These are phyloP conservation scores for Yarrowia galli DNA, from an alignment of 1,139 yeast species.

Conservation along the genomic window DNA sequence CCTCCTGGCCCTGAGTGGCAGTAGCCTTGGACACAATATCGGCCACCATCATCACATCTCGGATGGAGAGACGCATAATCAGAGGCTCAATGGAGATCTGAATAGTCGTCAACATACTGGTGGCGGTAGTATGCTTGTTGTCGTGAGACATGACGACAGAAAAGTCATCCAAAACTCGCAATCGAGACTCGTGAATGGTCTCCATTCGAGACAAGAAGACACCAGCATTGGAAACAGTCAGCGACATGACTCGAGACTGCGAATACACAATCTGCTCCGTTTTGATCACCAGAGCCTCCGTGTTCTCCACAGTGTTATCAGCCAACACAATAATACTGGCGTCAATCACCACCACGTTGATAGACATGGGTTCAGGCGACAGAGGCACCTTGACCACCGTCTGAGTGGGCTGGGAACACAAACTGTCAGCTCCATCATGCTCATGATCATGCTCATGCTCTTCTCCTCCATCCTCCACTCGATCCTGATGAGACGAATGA, in stretches of 20 bases:
- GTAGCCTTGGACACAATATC: conserved; percentile 76
- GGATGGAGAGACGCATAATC: conserved; percentile 77
- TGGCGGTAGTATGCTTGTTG: conserved; percentile 66
- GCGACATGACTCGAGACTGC: conserved; percentile 65
- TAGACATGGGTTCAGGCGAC: conserved; percentile 51
- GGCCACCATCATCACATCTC: conserved; percentile 85
- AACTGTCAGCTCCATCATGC: not conserved
- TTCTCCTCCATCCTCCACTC: not conserved
- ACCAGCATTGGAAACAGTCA: conserved; percentile 82
- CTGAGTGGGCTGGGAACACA: conserved; percentile 1
- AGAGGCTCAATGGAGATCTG: conserved; percentile 82
- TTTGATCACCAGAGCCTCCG: conserved; percentile 91
- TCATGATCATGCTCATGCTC: too few relatives aligned
- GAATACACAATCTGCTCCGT: conserved; percentile 79
- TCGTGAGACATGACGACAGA: conserved; percentile 80
- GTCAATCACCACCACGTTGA: conserved; percentile 74
- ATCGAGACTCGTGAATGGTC: conserved; percentile 61
- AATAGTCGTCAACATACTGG: conserved; percentile 65
- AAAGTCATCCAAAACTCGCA: conserved; percentile 88
- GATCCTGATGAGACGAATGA: conserved; percentile 22
- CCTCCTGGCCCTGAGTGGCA: conserved; percentile 45
- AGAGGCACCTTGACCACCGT: conserved; percentile 42
- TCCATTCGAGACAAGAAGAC: conserved; percentile 86
- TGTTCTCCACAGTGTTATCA: conserved; percentile 69
- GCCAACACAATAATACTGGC: conserved; percentile 83